A percentile compares a stretch with the other conserved stretches of the same genome.
Conservation (phyloP, 805 yeast genomes). For the Saccharomyces kudriavzevii region DNA sequence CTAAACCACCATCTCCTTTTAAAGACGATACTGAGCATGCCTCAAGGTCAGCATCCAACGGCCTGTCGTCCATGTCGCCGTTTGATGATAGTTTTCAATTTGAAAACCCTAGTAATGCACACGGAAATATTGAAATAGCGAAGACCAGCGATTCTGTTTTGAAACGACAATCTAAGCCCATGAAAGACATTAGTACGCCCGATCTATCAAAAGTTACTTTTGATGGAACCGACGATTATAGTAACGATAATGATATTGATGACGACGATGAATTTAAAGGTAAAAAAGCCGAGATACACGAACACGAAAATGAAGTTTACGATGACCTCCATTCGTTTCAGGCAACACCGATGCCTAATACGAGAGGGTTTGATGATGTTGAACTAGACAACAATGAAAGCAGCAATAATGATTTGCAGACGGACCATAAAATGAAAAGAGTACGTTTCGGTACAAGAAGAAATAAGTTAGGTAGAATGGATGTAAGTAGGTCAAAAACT, state of each 20-base stretch:
- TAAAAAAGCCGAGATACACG: neutral
- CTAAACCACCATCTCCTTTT: conserved; percentile 1
- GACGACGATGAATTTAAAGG: conserved; percentile 1
- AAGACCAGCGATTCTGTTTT: conserved; percentile 12
- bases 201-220: neutral
- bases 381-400: conserved; percentile 6
- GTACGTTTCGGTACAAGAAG: conserved; percentile 89
- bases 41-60: neutral
- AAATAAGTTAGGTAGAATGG: conserved; percentile 61
- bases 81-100: conserved; percentile 26
- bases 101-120: conserved; percentile 8
- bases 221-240: conserved; percentile 3
- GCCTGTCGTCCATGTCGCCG: conserved; percentile 14
- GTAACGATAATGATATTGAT: conserved; percentile 10
- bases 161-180: conserved; percentile 9
- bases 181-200: conserved; percentile 3
- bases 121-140: conserved; percentile 1
- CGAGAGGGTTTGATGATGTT: conserved; percentile 13
- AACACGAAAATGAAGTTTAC: conserved; percentile 7
- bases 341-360: conserved; percentile 19
- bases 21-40: neutral
- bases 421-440: conserved; percentile 44
- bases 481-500: conserved; percentile 53
- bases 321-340: conserved; percentile 20
- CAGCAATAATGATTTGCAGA: conserved; percentile 2